These are phyloP conservation scores for Rhododendron ovatum DNA, from an alignment of 148 eudicot genomes.

Conservation along the genomic window DNA sequence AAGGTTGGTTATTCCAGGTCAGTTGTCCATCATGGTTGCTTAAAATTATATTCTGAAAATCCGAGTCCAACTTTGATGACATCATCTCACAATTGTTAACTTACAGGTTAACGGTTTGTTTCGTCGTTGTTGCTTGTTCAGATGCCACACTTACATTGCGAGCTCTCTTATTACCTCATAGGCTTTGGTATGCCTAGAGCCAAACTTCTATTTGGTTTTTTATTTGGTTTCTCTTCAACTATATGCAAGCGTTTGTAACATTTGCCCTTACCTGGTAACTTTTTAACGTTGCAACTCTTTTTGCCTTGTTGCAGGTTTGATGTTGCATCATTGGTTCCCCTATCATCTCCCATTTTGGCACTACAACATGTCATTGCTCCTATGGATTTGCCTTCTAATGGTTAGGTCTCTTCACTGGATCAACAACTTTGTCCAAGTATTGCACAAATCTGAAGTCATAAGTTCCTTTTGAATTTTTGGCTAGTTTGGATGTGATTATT, in stretches of 20 bases:
- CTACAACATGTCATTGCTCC: conserved; percentile 76
- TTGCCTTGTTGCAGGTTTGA: conserved; percentile 71
- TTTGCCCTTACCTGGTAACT: conserved; percentile 9
- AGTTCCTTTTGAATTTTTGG: neutral
- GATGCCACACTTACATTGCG: conserved; percentile 90
- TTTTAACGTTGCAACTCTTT: conserved; percentile 10
- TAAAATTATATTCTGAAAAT: neutral
- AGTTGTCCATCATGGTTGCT: neutral
- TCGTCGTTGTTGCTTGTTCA: conserved; percentile 81
- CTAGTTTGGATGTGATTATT: neutral
- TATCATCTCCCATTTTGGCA: conserved; percentile 78
- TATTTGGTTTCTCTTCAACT: neutral
- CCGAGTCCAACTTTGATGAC: conserved; percentile 8
- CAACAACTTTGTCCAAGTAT: neutral
- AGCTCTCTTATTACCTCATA: conserved; percentile 86
- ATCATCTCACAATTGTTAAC: neutral
- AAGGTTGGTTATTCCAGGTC: conserved; percentile 55
- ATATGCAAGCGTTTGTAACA: neutral
- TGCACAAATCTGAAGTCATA: neutral
- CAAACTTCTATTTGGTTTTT: neutral
- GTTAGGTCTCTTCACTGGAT: conserved; percentile 18
- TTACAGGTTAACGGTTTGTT: conserved; percentile 85
- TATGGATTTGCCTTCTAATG: conserved; percentile 33
- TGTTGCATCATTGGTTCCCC: conserved; percentile 71
- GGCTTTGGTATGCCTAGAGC: conserved; percentile 59